Evolutionary conservation across 1,284 basidiomycete species (phyloP), one percentile per base, ranked within the genome.

Genomic region (Pholiota adiposa): DNA sequence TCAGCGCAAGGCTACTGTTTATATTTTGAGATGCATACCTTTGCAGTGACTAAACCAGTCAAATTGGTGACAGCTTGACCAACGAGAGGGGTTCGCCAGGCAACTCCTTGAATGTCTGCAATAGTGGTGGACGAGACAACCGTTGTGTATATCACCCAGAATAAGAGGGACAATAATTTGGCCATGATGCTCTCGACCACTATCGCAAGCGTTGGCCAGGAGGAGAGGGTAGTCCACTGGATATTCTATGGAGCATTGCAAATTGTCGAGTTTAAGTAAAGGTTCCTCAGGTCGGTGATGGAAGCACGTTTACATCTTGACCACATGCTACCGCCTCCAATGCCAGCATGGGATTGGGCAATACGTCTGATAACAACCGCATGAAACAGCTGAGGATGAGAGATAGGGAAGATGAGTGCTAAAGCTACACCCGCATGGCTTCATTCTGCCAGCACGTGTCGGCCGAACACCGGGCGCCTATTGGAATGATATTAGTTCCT

Each of bases 11-110:
- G 4, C 40, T 7, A 12, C 23, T 54, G 44, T 16, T 43, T 58
- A 6, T 50, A 9, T 19, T 38, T 18, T 31, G 44, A 2, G n/a
- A n/a, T n/a, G n/a, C 65, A n/a, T n/a, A 83, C 83, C 75, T 83
- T 85, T 1, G 83, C 84, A 4, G 83, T 82, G 0, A 87, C 83
- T 4, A 84, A 63, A 16, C 83, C 86, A 31, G 77, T 80, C 16
- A 87, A 73, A 67, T 80, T 78, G 11, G 74, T 63, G 4, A 88
- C 81, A 7, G 69, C 73, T 62, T 84, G 75, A 0, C 83, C 82
- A 31, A 64, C 68, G 16, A 81, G 72, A 44, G 85, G 81, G 9
- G 84, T 86, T 61, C 73, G 73, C 64, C 80, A 88, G 1, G 79
- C 71, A 21, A 68, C 54, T 9, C 86, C 86, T 71, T 87, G 83